Evolutionary conservation across 441 rosid genomes (phyloP).

Genomic region (Populus hybrid): DNA sequence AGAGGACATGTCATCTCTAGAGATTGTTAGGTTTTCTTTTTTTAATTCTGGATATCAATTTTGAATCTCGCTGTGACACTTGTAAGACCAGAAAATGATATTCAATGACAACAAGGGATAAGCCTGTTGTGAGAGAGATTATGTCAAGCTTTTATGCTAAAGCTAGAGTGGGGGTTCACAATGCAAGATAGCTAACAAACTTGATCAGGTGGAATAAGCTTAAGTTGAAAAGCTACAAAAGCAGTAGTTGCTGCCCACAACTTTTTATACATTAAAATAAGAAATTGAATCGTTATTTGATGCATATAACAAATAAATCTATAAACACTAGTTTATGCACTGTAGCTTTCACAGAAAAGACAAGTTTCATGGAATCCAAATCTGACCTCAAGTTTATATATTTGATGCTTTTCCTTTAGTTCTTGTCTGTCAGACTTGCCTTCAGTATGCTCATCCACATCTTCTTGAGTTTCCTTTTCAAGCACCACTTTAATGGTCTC

Average conservation of each 20-base stretch:
- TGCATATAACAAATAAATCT: background rate
- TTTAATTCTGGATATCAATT: background rate
- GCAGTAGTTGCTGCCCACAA: background rate
- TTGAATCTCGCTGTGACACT: background rate
- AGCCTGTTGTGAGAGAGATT: background rate
- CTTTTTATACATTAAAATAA: no score
- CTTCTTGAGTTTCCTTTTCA: slow-evolving; percentile 79
- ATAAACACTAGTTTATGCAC: background rate
- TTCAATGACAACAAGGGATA: background rate
- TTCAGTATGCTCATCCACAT: slow-evolving; percentile 51
- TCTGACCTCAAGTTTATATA: slow-evolving; percentile 85
- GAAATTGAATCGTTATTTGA: background rate
- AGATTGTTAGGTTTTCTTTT: background rate
- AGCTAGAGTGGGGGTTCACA: background rate
- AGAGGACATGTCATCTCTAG: background rate
- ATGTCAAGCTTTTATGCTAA: background rate
- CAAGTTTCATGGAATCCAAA: slow-evolving; percentile 11
- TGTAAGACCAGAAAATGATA: background rate
- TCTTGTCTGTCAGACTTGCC: slow-evolving; percentile 69
- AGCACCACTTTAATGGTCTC: slow-evolving; percentile 80
- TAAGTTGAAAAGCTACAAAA: background rate
- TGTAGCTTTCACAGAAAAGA: background rate
- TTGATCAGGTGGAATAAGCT: background rate
- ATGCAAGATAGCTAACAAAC: background rate
- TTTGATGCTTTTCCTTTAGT: slow-evolving; percentile 60